phyloP scores from a whole-genome alignment of 495 filamentous ascomycete species.

The Cudoniella acicularis region DNA sequence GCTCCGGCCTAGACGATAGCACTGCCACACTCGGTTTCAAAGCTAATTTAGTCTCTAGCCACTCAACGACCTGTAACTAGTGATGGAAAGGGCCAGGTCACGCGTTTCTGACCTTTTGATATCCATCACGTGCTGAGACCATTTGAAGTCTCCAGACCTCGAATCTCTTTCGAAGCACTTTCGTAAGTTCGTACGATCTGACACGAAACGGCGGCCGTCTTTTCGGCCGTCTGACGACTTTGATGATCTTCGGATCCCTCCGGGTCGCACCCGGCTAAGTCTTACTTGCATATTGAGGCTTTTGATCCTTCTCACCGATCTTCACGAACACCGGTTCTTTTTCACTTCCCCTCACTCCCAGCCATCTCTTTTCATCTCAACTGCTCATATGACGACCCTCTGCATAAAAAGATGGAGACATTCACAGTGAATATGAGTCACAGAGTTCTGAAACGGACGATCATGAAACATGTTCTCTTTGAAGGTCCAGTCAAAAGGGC shows the following conservation, averaged over 20 bases:
- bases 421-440: conserved; percentile 22
- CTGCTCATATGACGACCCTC: conserved; percentile 8
- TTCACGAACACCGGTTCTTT: not conserved
- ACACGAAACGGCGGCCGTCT: not conserved
- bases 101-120: too few species aligned
- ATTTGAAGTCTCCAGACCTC: too few species aligned
- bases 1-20: not conserved
- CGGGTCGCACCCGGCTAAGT: not conserved
- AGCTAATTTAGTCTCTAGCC: not conserved
- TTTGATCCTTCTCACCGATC: not conserved
- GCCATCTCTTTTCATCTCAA: conserved; percentile 16
- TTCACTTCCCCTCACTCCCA: not conserved
- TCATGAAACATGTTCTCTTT: conserved; percentile 17
- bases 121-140: too few species aligned
- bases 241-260: not conserved
- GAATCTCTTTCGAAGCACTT: not conserved
- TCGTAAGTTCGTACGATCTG: not conserved
- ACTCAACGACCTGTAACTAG: not conserved
- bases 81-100: too few species aligned
- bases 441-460: conserved; percentile 18
- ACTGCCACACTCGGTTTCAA: not conserved
- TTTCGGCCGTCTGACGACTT: not conserved
- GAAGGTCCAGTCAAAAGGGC: conserved; percentile 13
- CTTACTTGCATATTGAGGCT: not conserved
- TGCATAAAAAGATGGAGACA: conserved; percentile 15